Conservation (phyloP, 129 eudicot species). For the Escallonia rubra region DNA sequence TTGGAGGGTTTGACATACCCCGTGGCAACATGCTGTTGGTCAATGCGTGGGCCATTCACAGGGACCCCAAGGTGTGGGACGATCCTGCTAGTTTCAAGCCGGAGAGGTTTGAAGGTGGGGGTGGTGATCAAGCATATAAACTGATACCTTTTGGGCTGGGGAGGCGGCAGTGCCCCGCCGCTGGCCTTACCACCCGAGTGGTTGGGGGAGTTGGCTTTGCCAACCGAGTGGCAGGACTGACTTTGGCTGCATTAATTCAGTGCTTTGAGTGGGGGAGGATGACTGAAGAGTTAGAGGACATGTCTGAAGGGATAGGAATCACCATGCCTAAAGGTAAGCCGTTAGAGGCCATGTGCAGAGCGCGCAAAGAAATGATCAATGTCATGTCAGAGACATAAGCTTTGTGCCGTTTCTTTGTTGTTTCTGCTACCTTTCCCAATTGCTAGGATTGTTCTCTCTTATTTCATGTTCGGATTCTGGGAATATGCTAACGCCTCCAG, state of each 20-base stretch:
- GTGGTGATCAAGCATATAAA: neutral
- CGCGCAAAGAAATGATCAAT: neutral
- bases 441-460: no score
- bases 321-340: slow-evolving; percentile 26
- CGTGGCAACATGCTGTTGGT: slow-evolving; percentile 25
- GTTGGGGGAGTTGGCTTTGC: slow-evolving; percentile 14
- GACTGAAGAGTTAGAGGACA: slow-evolving; percentile 22
- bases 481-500: no score
- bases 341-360: slow-evolving; percentile 25
- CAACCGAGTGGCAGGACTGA: slow-evolving; percentile 19
- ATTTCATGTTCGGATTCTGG: no score
- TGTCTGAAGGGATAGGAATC: slow-evolving; percentile 31
- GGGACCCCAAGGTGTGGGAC: slow-evolving; percentile 34
- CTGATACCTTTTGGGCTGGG: slow-evolving; percentile 27
- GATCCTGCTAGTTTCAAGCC: slow-evolving; percentile 30
- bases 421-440: neutral
- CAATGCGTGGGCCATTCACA: slow-evolving; percentile 36
- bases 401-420: neutral
- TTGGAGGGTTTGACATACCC: slow-evolving; percentile 22
- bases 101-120: slow-evolving; percentile 19
- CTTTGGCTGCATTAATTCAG: slow-evolving; percentile 28
- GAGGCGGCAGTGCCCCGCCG: slow-evolving; percentile 28
- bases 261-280: slow-evolving; percentile 38
- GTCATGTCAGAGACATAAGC: neutral
- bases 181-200: no score